Evolutionary conservation across 495 filamentous ascomycete genomes (phyloP).

Genomic region (Clohesyomyces aquaticus): DNA sequence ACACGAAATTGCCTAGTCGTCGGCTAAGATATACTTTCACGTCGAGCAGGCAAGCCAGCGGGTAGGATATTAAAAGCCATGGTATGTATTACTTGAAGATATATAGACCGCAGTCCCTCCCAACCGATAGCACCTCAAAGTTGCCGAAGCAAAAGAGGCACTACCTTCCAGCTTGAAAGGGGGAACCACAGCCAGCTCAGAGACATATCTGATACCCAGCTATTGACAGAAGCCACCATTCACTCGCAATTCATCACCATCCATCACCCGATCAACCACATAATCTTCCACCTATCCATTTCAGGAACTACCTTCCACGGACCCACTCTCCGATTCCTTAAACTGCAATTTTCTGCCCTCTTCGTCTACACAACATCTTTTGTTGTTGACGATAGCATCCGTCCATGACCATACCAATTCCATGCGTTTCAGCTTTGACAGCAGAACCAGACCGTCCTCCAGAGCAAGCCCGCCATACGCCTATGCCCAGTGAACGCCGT

Average conservation of each 20-base stretch:
- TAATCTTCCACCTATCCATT: not conserved
- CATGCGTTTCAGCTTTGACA: not conserved
- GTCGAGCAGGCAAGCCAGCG: no score
- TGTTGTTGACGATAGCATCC: not conserved
- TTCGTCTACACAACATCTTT: not conserved
- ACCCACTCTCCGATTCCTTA: not conserved
- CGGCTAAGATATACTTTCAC: no score
- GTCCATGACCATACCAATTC: not conserved
- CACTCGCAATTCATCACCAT: not conserved
- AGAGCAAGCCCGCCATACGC: not conserved
- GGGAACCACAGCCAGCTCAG: not conserved
- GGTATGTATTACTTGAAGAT: no score
- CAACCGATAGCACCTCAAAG: no score
- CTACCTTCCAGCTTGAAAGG: not conserved
- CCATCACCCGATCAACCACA: not conserved
- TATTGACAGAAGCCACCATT: not conserved
- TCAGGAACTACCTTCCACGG: not conserved
- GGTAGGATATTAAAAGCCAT: no score
- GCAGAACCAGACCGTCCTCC: not conserved
- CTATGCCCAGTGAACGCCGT: conserved; percentile 34
- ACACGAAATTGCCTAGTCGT: no score
- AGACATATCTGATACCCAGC: not conserved
- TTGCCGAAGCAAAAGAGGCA: not conserved
- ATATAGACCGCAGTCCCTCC: no score
- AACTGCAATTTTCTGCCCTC: not conserved